These are phyloP conservation scores for Colletotrichum liriopes DNA, from an alignment of 2,329 filamentous ascomycete genomes.

Conservation along the genomic window DNA sequence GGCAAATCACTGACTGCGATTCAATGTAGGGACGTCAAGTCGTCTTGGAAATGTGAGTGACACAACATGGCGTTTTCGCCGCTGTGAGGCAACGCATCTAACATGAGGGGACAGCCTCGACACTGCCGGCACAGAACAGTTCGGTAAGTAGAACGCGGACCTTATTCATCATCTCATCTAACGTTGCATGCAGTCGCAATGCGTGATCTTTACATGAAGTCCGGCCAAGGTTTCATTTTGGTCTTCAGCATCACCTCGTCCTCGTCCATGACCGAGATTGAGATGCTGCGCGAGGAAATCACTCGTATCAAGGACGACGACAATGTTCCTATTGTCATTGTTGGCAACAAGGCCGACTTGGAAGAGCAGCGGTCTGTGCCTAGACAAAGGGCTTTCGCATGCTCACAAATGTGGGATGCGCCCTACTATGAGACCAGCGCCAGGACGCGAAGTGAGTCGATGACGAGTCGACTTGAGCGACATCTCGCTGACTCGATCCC, in stretches of 20 bases:
- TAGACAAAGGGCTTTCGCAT: slow-evolving; percentile 83
- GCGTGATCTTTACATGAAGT: slow-evolving; percentile 93
- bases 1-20: slow-evolving; percentile 50
- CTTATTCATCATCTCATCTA: slow-evolving; percentile 18
- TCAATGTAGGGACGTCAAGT: slow-evolving; percentile 82
- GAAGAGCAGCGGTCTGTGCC: slow-evolving; percentile 88
- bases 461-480: not conserved
- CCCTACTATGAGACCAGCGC: slow-evolving; percentile 95
- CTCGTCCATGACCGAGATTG: slow-evolving; percentile 86
- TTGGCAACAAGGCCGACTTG: slow-evolving; percentile 92
- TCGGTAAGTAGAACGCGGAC: slow-evolving; percentile 75
- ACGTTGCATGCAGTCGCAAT: slow-evolving; percentile 66
- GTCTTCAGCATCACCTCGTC: slow-evolving; percentile 93
- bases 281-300: slow-evolving; percentile 88
- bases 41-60: slow-evolving; percentile 85
- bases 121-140: slow-evolving; percentile 93
- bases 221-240: slow-evolving; percentile 90
- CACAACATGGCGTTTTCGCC: not conserved
- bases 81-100: slow-evolving; percentile 43
- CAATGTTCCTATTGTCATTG: slow-evolving; percentile 88
- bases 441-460: slow-evolving; percentile 75
- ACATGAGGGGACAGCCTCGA: slow-evolving; percentile 74
- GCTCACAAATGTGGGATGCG: slow-evolving; percentile 90
- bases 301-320: slow-evolving; percentile 92
- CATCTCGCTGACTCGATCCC: slow-evolving; percentile 45